phyloP scores from a whole-genome alignment of 2,329 filamentous ascomycete species.

The Atkinsonella texensis region DNA sequence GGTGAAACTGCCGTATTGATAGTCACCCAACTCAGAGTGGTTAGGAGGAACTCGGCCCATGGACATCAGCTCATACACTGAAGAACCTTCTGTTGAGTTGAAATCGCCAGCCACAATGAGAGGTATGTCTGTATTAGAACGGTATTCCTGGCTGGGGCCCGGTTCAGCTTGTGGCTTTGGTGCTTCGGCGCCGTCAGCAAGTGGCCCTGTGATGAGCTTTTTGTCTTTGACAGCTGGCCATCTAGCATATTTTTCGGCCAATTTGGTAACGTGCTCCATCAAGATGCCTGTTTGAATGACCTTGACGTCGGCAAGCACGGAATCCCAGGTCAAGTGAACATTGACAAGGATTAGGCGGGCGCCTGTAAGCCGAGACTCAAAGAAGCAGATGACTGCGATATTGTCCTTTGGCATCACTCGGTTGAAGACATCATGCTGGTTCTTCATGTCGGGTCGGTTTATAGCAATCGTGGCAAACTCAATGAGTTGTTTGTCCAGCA shows the following conservation, averaged over 20 bases:
- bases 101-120: slow-evolving; percentile 90
- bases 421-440: slow-evolving; percentile 95
- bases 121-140: slow-evolving; percentile 76
- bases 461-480: slow-evolving; percentile 89
- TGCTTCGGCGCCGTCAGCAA: slow-evolving; percentile 30
- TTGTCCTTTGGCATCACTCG: slow-evolving; percentile 97
- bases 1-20: slow-evolving; percentile 89
- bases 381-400: slow-evolving; percentile 82
- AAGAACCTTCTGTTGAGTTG: slow-evolving; percentile 79
- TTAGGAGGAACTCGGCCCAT: slow-evolving; percentile 66
- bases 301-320: slow-evolving; percentile 84
- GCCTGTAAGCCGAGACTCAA: slow-evolving; percentile 87
- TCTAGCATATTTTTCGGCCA: slow-evolving; percentile 74
- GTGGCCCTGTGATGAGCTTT: slow-evolving; percentile 39
- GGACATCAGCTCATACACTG: slow-evolving; percentile 81
- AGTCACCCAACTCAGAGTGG: slow-evolving; percentile 67
- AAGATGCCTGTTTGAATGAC: slow-evolving; percentile 90
- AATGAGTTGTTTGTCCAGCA: slow-evolving; percentile 88
- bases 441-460: slow-evolving; percentile 92
- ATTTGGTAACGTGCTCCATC: slow-evolving; percentile 80
- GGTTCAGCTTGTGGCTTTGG: slow-evolving; percentile 47
- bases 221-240: slow-evolving; percentile 76
- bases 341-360: slow-evolving; percentile 86
- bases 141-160: slow-evolving; percentile 76
- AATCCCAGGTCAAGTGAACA: slow-evolving; percentile 92